Conservation (phyloP, 805 yeast genomes). For the Kazachstania bromeliacearum region DNA sequence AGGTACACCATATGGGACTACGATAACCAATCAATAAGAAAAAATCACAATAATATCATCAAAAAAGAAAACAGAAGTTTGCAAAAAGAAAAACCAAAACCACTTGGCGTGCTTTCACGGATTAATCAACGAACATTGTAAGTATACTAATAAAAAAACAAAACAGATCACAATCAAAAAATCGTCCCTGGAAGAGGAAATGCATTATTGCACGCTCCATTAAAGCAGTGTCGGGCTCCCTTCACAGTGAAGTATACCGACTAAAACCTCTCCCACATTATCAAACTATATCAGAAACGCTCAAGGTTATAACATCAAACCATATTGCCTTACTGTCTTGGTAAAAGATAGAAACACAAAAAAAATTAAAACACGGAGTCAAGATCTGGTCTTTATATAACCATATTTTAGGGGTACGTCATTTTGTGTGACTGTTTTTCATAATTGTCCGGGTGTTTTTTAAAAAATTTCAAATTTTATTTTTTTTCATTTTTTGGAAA, state of each 20-base stretch:
- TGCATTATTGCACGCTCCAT: slow-evolving; percentile 11
- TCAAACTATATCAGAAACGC: background rate
- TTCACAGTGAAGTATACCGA: slow-evolving; percentile 8
- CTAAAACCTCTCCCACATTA: slow-evolving; percentile 15
- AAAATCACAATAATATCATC: too few relatives aligned
- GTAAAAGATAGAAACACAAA: background rate
- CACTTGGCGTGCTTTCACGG: too few relatives aligned
- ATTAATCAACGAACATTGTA: too few relatives aligned
- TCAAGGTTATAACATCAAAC: too few relatives aligned
- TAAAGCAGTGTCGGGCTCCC: slow-evolving; percentile 14
- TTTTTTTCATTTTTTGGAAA: background rate
- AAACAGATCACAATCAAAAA: background rate
- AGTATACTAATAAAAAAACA: background rate
- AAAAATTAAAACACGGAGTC: background rate
- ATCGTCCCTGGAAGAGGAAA: slow-evolving; percentile 9
- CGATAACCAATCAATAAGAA: too few relatives aligned
- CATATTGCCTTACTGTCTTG: too few relatives aligned
- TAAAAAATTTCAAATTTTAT: background rate
- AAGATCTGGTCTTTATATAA: background rate
- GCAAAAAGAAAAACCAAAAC: too few relatives aligned
- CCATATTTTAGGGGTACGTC: background rate
- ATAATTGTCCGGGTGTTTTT: too few relatives aligned
- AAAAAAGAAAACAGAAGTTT: too few relatives aligned
- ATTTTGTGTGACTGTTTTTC: background rate
- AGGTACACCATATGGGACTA: too few relatives aligned